Evolutionary conservation across 768 basidiomycete species (phyloP).

Genomic region (Termitomyces eurrhizus): DNA sequence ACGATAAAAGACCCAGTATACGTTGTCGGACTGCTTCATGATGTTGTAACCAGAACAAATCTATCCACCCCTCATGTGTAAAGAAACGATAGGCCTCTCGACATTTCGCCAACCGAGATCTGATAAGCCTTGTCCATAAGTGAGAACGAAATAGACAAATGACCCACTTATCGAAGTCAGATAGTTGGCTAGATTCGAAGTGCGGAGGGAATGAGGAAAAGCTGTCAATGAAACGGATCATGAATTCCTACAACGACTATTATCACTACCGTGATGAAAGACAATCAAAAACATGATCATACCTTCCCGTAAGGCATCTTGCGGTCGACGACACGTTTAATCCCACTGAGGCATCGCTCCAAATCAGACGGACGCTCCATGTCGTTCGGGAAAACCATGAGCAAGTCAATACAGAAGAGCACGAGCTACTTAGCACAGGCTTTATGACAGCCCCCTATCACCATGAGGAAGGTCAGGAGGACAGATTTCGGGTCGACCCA

Average conservation of each 20-base stretch:
- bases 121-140: not conserved
- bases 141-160: not conserved
- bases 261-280: not conserved
- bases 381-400: constrained; percentile 2
- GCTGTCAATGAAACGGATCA: not conserved
- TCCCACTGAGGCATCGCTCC: not conserved
- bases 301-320: constrained; percentile 13
- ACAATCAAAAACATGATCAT: not conserved
- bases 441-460: not conserved
- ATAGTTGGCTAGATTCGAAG: not conserved
- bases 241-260: not conserved
- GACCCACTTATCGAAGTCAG: not conserved
- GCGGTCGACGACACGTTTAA: not conserved
- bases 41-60: constrained; percentile 4
- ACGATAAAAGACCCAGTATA: constrained; percentile 1
- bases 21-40: constrained; percentile 4
- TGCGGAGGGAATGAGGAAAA: constrained; percentile 1
- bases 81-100: constrained; percentile 6
- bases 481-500: not conserved
- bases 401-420: not conserved
- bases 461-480: constrained; percentile 2
- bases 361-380: not conserved
- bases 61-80: not conserved
- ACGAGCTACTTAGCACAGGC: not conserved
- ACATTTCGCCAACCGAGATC: constrained; percentile 3